Conservation (phyloP, 768 basidiomycete species). For the Boletus tylopilopsis region DNA sequence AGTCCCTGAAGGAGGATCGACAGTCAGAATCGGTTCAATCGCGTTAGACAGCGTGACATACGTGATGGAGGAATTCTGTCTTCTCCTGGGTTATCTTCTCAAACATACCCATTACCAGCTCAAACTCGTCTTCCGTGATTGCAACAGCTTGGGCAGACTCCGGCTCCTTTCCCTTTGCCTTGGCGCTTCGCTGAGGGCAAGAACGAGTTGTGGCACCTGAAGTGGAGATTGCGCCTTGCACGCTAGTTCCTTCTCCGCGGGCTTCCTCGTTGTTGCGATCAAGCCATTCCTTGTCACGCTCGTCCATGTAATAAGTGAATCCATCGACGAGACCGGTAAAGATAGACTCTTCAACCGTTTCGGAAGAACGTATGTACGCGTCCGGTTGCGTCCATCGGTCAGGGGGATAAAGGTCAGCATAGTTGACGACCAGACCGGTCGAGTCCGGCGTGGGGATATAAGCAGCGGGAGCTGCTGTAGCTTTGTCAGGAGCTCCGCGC, state of each 20-base stretch:
- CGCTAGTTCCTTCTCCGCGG: constrained; percentile 79
- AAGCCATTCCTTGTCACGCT: constrained; percentile 93
- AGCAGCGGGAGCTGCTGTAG: constrained; percentile 44
- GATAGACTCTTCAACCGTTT: constrained; percentile 78
- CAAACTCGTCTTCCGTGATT: constrained; percentile 90
- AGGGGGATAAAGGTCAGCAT: constrained; percentile 69
- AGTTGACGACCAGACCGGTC: constrained; percentile 74
- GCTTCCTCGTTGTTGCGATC: constrained; percentile 87
- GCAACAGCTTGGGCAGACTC: constrained; percentile 59
- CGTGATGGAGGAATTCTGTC: constrained; percentile 86
- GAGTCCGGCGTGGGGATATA: constrained; percentile 95
- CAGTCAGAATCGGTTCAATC: neutral
- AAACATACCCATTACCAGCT: constrained; percentile 91
- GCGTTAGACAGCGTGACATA: constrained; percentile 37
- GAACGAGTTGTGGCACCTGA: constrained; percentile 52
- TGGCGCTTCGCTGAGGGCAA: constrained; percentile 56
- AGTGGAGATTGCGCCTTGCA: constrained; percentile 62
- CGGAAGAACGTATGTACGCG: constrained; percentile 76
- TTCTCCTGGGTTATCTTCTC: constrained; percentile 90
- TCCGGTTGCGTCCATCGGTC: constrained; percentile 72
- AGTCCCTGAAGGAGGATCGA: constrained; percentile 41
- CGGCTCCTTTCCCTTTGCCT: constrained; percentile 82
- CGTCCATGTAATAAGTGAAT: constrained; percentile 92
- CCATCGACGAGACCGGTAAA: constrained; percentile 62
- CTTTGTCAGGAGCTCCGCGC: constrained; percentile 32